Percentiles rank a stretch among this genome's conserved stretches.
These are phyloP conservation scores for Liriodendron chinense DNA, from an alignment of 164 flowering plant species.

Conservation along the genomic window DNA sequence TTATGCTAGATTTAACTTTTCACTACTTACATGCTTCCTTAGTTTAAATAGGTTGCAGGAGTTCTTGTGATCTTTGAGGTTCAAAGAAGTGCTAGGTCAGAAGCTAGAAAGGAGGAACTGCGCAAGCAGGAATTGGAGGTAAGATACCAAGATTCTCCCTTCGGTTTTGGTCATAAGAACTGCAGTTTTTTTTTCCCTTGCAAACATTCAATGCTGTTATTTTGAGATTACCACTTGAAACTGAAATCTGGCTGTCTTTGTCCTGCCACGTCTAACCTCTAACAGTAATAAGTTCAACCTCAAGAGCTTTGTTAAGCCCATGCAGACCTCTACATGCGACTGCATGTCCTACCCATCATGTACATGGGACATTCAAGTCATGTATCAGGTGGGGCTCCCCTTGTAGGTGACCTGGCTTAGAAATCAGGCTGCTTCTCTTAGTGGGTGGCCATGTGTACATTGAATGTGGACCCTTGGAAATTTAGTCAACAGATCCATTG, in stretches of 20 bases:
- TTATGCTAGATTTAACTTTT: not conserved
- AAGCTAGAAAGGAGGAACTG: constrained; percentile 78
- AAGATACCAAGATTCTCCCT: constrained; percentile 1
- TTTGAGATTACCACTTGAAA: not conserved
- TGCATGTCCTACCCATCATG: too few relatives aligned
- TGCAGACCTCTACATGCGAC: too few relatives aligned
- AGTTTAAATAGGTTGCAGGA: constrained; percentile 64
- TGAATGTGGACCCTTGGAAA: too few relatives aligned
- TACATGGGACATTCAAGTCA: too few relatives aligned
- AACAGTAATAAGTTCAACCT: too few relatives aligned
- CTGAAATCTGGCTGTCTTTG: not conserved
- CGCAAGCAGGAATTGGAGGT: constrained; percentile 70
- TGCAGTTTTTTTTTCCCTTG: not conserved
- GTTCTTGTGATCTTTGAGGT: constrained; percentile 69
- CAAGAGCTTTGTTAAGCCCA: too few relatives aligned
- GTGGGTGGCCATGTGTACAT: too few relatives aligned
- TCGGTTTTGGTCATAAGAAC: not conserved
- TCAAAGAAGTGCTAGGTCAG: constrained; percentile 74
- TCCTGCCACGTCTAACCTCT: too few relatives aligned
- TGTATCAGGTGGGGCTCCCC: too few relatives aligned
- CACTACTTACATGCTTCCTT: not conserved
- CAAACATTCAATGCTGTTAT: not conserved
- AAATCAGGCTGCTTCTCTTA: too few relatives aligned
- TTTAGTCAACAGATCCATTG: too few relatives aligned
- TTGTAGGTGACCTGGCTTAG: too few relatives aligned